A percentile compares a stretch with the other conserved stretches of the same genome.
These are phyloP conservation scores for Calonectria pseudoreteaudii DNA, from an alignment of 2,329 filamentous ascomycete genomes.

Conservation along the genomic window DNA sequence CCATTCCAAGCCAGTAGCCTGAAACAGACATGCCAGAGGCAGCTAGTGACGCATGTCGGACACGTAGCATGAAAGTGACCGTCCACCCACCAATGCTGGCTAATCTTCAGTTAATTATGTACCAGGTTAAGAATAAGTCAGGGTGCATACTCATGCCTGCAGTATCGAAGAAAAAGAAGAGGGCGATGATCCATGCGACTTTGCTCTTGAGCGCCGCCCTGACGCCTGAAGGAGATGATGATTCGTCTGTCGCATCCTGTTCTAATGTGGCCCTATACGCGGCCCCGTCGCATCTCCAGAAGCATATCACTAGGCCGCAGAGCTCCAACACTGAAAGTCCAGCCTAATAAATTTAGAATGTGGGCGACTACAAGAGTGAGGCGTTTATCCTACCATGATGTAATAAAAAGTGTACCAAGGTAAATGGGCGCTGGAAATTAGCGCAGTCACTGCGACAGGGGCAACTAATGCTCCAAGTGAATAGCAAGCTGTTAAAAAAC, in stretches of 20 bases:
- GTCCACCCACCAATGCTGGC: slow-evolving; percentile 72
- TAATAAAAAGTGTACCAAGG: slow-evolving; percentile 82
- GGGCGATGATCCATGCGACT: slow-evolving; percentile 7
- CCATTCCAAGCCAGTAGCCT: slow-evolving; percentile 86
- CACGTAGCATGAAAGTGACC: slow-evolving; percentile 83
- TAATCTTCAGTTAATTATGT: background rate
- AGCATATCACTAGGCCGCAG: slow-evolving; percentile 2
- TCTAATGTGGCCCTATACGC: background rate
- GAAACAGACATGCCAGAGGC: slow-evolving; percentile 80
- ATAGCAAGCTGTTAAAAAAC: slow-evolving; percentile 76
- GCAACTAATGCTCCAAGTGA: slow-evolving; percentile 75
- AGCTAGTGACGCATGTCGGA: slow-evolving; percentile 74
- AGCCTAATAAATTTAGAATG: background rate
- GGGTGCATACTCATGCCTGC: background rate
- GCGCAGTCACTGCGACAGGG: slow-evolving; percentile 76
- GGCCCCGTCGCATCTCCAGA: slow-evolving; percentile 9
- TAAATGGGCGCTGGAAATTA: slow-evolving; percentile 72
- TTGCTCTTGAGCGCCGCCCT: background rate
- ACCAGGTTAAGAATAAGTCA: no score
- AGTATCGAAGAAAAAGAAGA: slow-evolving; percentile 4
- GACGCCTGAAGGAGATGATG: background rate
- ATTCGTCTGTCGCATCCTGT: background rate
- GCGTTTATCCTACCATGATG: slow-evolving; percentile 74
- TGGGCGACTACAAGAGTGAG: slow-evolving; percentile 41
- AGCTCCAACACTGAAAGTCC: slow-evolving; percentile 2